Conservation (phyloP, 2,329 filamentous ascomycete species). For the Apiospora hydei region DNA sequence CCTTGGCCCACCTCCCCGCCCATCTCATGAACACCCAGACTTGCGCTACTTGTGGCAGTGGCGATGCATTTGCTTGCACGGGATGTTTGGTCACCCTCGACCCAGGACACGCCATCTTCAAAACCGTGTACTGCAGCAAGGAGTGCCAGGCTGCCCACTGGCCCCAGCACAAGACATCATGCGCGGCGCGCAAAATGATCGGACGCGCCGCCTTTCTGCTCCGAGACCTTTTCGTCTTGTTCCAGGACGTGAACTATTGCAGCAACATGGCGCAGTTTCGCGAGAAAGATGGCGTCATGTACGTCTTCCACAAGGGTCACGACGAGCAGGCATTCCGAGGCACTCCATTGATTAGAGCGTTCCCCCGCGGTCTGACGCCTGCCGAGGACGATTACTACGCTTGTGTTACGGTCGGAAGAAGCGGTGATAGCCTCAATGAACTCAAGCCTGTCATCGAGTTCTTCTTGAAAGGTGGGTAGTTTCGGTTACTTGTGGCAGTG, state of each 20-base stretch:
- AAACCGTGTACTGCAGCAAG: background rate
- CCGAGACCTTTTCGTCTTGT: background rate
- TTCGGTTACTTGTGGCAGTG: no score
- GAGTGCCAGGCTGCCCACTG: background rate
- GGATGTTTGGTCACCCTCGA: background rate
- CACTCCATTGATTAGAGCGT: no score
- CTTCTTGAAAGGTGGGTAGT: no score
- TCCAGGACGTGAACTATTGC: background rate
- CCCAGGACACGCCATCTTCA: background rate
- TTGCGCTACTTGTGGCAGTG: background rate
- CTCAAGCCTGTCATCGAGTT: no score
- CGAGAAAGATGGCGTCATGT: background rate
- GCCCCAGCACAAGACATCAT: background rate
- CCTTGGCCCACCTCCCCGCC: background rate
- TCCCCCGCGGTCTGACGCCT: no score
- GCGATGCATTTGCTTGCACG: background rate
- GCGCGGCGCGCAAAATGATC: background rate
- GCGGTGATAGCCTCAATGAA: no score
- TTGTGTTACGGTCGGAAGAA: no score
- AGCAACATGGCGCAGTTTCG: accelerated
- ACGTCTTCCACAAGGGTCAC: no score
- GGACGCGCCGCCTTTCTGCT: background rate
- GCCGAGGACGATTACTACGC: no score
- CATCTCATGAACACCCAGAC: background rate
- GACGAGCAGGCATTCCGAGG: background rate